Evolutionary conservation across 140 eudicot species (phyloP).

Genomic region (Flaveria floridana): DNA sequence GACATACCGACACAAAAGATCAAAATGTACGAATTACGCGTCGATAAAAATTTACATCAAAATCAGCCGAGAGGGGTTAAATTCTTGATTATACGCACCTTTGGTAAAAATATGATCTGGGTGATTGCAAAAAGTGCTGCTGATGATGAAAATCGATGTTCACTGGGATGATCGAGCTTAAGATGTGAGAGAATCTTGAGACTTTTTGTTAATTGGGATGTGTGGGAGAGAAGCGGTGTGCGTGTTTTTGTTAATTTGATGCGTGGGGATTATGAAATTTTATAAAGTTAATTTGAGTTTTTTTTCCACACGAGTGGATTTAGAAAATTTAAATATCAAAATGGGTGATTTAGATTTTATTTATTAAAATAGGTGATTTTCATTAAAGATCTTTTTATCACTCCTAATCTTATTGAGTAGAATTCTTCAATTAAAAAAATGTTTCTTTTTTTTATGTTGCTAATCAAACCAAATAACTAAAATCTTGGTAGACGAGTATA

Average conservation of each 20-base stretch:
- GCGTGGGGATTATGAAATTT: constrained; percentile 20
- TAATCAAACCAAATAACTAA: too few species aligned
- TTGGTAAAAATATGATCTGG: background rate
- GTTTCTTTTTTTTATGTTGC: too few species aligned
- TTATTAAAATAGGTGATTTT: too few species aligned
- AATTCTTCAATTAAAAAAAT: too few species aligned
- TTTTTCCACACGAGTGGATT: too few species aligned
- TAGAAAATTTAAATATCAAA: too few species aligned
- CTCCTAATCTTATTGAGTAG: too few species aligned
- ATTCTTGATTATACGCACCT: constrained; percentile 25
- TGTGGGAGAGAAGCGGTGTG: constrained; percentile 22
- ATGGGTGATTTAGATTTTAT: too few species aligned
- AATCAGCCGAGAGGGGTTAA: constrained; percentile 7
- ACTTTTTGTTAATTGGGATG: constrained; percentile 24
- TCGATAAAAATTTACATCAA: background rate
- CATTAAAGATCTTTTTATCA: too few species aligned
- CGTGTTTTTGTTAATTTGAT: constrained; percentile 14
- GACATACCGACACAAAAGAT: constrained; percentile 13
- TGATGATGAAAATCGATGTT: constrained; percentile 9
- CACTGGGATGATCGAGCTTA: constrained; percentile 23
- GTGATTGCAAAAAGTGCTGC: constrained; percentile 9
- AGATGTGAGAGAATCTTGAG: constrained; percentile 27
- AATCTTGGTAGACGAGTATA: too few species aligned
- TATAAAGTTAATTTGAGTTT: background rate
- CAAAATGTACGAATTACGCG: background rate